Evolutionary conservation across 805 yeast genomes (phyloP).

Genomic region (Candida xyloterini): DNA sequence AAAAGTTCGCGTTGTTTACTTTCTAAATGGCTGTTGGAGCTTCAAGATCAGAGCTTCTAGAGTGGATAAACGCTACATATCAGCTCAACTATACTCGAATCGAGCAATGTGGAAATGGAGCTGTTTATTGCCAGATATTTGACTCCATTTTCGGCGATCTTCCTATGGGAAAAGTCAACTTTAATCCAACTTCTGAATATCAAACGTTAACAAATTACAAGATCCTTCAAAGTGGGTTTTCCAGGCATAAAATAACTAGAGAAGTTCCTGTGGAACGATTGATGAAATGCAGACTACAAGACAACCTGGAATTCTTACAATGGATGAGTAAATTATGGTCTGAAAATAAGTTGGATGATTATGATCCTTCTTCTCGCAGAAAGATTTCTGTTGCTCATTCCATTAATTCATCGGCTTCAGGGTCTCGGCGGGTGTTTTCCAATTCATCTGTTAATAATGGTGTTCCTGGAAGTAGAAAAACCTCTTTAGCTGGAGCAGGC

Average conservation of each 20-base stretch:
- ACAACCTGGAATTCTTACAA: slow-evolving; percentile 89
- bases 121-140: slow-evolving; percentile 88
- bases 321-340: slow-evolving; percentile 87
- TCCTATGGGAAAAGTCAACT: slow-evolving; percentile 76
- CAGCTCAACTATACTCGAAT: slow-evolving; percentile 67
- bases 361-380: slow-evolving; percentile 67
- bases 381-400: slow-evolving; percentile 23
- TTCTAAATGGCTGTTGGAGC: slow-evolving; percentile 48
- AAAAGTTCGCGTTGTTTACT: slow-evolving; percentile 17
- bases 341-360: slow-evolving; percentile 66
- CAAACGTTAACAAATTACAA: slow-evolving; percentile 81
- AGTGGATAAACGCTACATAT: slow-evolving; percentile 78
- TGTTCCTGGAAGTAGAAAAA: slow-evolving; percentile 22
- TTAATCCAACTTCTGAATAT: slow-evolving; percentile 66
- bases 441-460: slow-evolving; percentile 11
- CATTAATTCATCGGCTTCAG: slow-evolving; percentile 8
- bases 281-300: slow-evolving; percentile 87
- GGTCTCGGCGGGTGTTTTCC: slow-evolving; percentile 15
- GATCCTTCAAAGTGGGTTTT: slow-evolving; percentile 77
- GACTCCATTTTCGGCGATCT: slow-evolving; percentile 82
- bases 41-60: slow-evolving; percentile 77
- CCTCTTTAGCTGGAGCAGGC: slow-evolving; percentile 18
- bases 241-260: slow-evolving; percentile 65
- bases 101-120: slow-evolving; percentile 95
- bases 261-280: slow-evolving; percentile 77